Evolutionary conservation across 2,329 filamentous ascomycete species (phyloP), one percentile per base, ranked within the genome.

Genomic region (Ophiostoma triangulosporum): DNA sequence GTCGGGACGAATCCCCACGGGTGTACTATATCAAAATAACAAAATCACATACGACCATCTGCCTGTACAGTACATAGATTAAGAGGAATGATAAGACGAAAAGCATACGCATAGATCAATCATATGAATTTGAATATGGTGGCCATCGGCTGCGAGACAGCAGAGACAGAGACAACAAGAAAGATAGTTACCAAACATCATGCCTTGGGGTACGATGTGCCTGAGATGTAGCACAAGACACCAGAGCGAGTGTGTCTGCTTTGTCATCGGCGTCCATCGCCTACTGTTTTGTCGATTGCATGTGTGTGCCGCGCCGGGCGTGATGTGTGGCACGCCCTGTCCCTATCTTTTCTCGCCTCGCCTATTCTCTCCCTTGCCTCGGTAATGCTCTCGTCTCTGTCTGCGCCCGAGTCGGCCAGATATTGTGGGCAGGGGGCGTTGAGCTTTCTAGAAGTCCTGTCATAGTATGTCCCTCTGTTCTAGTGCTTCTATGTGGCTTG

Each of bases 101-200:
- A 43, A 46, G 43, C 43, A 46, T 46, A n/a, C 35, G 24, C 43
- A 46, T 29, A 46, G 24, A 46, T 43, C 38, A 43, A 43, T 43
- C 20, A 26, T 26, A 46, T 22, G 4, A 27, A 14, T 3, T 36
- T 36, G 5, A 17, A 15, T 17, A 36, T 14, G 6, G 12, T 15
- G 33, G 14, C 12, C 14, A 6, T 27, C 24, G 1, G 6, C 7
- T n/a, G 22, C 7, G 4, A 45, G 40, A 27, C 11, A 27, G 9
- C 26, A 17, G 24, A 27, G 24, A n/a, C 14, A 31, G 4, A 29
- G 3, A 26, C 27, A 15, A 46, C 15, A 26, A 46, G 38, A 7
- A 4, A 24, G 20, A 36, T 1, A 36, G 35, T 7, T 31, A 11
- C 12, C 29, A n/a, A 17, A 22, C 9, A 40, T 1, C n/a, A 35